Evolutionary conservation across 768 basidiomycete genomes (phyloP), one percentile per base, ranked within the genome.

Genomic region (Mycena latifolia): DNA sequence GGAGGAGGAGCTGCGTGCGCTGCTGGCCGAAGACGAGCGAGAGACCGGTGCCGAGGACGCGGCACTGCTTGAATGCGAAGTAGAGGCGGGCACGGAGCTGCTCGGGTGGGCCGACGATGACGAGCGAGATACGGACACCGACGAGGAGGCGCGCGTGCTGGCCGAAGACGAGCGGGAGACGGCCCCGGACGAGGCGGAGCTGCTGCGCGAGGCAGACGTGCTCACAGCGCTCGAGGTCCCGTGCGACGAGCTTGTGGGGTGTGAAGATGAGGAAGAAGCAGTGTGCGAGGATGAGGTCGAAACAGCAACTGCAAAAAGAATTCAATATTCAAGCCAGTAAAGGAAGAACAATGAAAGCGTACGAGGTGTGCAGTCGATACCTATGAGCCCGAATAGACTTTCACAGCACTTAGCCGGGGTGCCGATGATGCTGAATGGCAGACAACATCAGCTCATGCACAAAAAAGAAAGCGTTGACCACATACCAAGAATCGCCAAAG

Each of bases 401-500:
- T 11, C 20, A 20, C 41, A 39, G 37, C 37, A 39, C 37, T 5
- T 39, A 3, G 37, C 37, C 7, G 41, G 41, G 20, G 41, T 43
- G 41, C 41, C 41, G 2, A 22, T n/a, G 4, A 7, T 6, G 6
- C 41, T 43, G 41, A 5, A 14, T n/a, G n/a, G n/a, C 18, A n/a
- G 2, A 43, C 20, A 43, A n/a, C 6, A n/a, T 6, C 11, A 39
- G 14, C 41, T 14, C 39, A 14, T 5, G 39, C 14, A 39, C 39
- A 18, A 39, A 39, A 39, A 15, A 7, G 39, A 10, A 39, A 18
- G 17, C 15, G 39, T 14, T n/a, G n/a, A n/a, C n/a, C n/a, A n/a
- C 39, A 5, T 33, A 59, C 64, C 57, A 65, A 27, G 55, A 51
- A 37, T 50, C 50, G n/a, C 33, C 51, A 8, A n/a, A 20, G n/a